Evolutionary conservation across 2,329 filamentous ascomycete species (phyloP).

Genomic region (Microascus cirrosus): DNA sequence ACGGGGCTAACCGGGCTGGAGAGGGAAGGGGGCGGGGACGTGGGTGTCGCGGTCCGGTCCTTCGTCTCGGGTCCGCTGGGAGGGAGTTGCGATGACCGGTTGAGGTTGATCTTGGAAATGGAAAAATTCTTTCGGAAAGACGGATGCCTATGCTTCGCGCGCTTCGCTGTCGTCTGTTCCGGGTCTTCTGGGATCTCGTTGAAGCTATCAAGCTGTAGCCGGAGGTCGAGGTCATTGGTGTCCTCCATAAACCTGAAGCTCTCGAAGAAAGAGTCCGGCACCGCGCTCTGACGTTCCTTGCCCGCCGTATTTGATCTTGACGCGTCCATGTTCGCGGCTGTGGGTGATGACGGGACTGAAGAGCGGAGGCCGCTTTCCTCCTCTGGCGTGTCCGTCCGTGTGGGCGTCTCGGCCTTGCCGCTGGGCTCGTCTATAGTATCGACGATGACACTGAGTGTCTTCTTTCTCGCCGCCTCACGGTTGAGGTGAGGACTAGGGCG

Average conservation of each 20-base stretch:
- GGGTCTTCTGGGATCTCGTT: constrained; percentile 29
- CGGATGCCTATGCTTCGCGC: constrained; percentile 17
- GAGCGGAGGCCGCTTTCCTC: constrained; percentile 14
- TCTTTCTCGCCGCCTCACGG: not conserved
- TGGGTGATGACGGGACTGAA: constrained; percentile 15
- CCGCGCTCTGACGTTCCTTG: constrained; percentile 6
- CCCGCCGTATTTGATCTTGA: not conserved
- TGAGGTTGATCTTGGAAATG: constrained; percentile 54
- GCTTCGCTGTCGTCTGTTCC: constrained; percentile 9
- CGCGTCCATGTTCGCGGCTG: constrained; percentile 12
- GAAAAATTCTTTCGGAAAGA: constrained; percentile 64
- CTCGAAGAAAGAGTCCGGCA: constrained; percentile 49
- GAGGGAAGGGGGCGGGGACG: constrained; percentile 12
- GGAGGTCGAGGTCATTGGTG: constrained; percentile 57
- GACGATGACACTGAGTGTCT: constrained; percentile 17
- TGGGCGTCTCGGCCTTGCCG: not conserved
- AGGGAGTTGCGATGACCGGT: constrained; percentile 36
- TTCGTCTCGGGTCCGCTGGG: constrained; percentile 34
- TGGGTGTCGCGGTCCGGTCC: constrained; percentile 21
- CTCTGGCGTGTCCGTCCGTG: not conserved
- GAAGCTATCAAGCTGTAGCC: constrained; percentile 59
- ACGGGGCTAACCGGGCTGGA: constrained; percentile 11
- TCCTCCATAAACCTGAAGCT: constrained; percentile 67
- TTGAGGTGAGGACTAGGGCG: not conserved
- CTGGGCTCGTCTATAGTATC: constrained; percentile 15